Conservation (phyloP, 805 yeast species). For the Hanseniaspora nectarophila region DNA sequence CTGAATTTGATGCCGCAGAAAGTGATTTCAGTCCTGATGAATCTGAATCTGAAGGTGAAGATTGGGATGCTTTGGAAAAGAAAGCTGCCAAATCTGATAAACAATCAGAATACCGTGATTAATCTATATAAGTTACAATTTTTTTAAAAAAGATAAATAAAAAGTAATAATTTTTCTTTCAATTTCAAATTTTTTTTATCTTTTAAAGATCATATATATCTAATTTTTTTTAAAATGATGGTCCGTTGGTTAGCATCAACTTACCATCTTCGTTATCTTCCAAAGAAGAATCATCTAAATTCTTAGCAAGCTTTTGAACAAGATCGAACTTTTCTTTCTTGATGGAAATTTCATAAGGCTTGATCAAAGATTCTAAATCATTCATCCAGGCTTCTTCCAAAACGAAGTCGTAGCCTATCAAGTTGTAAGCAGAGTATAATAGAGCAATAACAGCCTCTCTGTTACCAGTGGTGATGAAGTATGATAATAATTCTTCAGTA, state of each 20-base stretch:
- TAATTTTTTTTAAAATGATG: conserved; percentile 22
- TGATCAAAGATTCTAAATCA: conserved; percentile 67
- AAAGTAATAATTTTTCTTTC: neutral
- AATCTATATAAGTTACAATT: neutral
- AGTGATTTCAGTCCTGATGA: conserved; percentile 23
- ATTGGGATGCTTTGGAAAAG: conserved; percentile 32
- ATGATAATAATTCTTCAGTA: conserved; percentile 76
- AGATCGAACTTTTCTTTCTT: conserved; percentile 66
- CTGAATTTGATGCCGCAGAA: conserved; percentile 28
- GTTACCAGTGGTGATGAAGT: conserved; percentile 94
- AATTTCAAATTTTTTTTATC: neutral
- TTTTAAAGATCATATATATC: neutral
- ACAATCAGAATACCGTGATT: conserved; percentile 23
- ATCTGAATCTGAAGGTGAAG: conserved; percentile 30
- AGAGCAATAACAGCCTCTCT: conserved; percentile 89
- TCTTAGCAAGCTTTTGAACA: conserved; percentile 52
- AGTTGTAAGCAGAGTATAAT: conserved; percentile 71
- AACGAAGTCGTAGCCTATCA: conserved; percentile 70
- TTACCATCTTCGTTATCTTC: conserved; percentile 52
- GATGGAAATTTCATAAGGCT: conserved; percentile 81
- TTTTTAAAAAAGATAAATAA: neutral
- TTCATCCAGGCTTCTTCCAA: conserved; percentile 86
- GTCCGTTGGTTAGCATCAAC: conserved; percentile 72
- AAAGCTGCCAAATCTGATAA: conserved; percentile 33
- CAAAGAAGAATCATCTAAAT: conserved; percentile 57